Evolutionary conservation across 768 basidiomycete genomes (phyloP).

Genomic region (Termitomyces sp.): DNA sequence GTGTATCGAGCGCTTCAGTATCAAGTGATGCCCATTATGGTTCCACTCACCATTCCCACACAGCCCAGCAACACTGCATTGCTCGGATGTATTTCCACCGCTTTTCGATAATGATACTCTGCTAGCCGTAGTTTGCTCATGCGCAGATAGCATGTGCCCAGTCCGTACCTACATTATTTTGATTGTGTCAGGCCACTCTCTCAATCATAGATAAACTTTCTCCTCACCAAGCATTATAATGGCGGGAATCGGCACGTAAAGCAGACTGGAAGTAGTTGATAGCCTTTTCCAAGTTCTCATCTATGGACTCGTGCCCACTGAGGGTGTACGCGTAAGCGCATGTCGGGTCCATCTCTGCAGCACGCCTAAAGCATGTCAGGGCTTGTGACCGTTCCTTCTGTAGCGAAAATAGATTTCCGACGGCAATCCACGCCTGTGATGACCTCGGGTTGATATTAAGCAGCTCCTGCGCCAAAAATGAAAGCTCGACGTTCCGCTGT

Average conservation of each 20-base stretch:
- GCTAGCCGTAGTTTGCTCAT: conserved; percentile 91
- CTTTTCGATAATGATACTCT: conserved; percentile 94
- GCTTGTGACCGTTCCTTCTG: conserved; percentile 94
- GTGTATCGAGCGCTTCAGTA: conserved; percentile 10
- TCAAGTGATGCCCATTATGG: conserved; percentile 13
- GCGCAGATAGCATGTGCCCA: conserved; percentile 93
- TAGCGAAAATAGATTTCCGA: conserved; percentile 92
- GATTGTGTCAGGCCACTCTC: conserved; percentile 18
- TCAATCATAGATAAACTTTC: conserved; percentile 13
- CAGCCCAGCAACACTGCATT: conserved; percentile 96
- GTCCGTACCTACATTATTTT: conserved; percentile 75
- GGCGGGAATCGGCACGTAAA: conserved; percentile 83
- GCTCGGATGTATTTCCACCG: conserved; percentile 86
- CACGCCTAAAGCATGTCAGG: conserved; percentile 89
- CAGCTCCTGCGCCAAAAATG: conserved; percentile 90
- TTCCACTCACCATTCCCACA: conserved; percentile 82
- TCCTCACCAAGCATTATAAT: conserved; percentile 96
- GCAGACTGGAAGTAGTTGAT: conserved; percentile 90
- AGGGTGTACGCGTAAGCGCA: conserved; percentile 96
- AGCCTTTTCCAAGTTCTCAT: conserved; percentile 92
- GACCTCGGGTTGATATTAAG: conserved; percentile 79
- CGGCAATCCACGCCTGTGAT: conserved; percentile 91
- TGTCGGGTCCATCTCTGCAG: conserved; percentile 79
- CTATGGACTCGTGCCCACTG: conserved; percentile 94
- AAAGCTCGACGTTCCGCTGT: conserved; percentile 75